phyloP scores from a whole-genome alignment of 2,329 filamentous ascomycete genomes.

The Penicillium verrucosum region DNA sequence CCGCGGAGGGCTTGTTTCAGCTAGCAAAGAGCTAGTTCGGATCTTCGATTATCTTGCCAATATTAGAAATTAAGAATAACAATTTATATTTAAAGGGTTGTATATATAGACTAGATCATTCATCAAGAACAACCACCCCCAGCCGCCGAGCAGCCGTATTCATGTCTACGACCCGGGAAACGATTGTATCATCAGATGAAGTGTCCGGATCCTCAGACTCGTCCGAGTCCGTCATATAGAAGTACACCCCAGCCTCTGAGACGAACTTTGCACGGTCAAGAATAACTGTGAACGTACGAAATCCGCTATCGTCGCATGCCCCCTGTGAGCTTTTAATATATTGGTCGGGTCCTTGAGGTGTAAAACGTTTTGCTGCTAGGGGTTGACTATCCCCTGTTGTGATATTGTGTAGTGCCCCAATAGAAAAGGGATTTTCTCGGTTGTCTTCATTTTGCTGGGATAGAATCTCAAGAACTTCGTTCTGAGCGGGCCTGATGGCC shows the following conservation, averaged over 20 bases:
- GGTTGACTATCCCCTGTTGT: no score
- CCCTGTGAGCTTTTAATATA: neutral
- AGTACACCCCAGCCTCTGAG: constrained; percentile 14
- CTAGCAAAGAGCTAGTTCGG: no score
- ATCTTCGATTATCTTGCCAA: no score
- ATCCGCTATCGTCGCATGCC: no score
- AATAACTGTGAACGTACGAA: constrained; percentile 11
- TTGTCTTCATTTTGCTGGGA: constrained; percentile 1
- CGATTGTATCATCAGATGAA: constrained; percentile 3
- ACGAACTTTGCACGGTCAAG: constrained; percentile 15
- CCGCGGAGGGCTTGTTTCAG: no score
- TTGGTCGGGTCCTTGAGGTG: neutral
- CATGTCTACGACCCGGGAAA: constrained; percentile 9
- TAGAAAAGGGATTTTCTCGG: neutral
- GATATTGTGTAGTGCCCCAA: constrained; percentile 13
- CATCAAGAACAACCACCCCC: constrained; percentile 9
- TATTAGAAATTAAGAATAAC: no score
- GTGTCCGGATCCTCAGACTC: no score
- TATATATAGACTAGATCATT: neutral
- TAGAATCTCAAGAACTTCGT: neutral
- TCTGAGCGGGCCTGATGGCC: constrained; percentile 12
- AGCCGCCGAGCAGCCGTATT: constrained; percentile 9
- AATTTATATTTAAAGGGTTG: no score
- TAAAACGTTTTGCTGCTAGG: no score
- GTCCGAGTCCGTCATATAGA: neutral